These are phyloP conservation scores for Podila clonocystis DNA, from an alignment of 192 early-diverging fungal genomes.

Conservation along the genomic window DNA sequence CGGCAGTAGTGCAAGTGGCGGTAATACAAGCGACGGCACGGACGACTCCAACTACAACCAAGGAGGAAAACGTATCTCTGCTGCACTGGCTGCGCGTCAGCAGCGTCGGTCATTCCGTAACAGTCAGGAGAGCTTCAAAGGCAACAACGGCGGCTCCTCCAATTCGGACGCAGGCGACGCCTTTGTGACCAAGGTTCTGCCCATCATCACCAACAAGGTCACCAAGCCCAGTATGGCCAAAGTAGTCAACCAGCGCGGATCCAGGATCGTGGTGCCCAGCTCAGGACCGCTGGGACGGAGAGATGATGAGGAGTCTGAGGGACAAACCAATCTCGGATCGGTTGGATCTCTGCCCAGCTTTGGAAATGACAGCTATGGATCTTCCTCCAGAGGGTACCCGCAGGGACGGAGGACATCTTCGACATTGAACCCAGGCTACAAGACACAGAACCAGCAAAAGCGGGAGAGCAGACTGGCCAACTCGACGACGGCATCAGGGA, in stretches of 20 bases:
- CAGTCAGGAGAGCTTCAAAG: slow-evolving; percentile 28
- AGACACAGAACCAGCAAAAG: background rate
- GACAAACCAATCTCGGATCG: slow-evolving; percentile 19
- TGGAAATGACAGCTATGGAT: background rate
- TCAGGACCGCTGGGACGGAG: background rate
- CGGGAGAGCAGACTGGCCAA: background rate
- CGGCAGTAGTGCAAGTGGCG: slow-evolving; percentile 21
- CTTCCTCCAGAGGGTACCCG: background rate
- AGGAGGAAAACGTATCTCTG: slow-evolving; percentile 18
- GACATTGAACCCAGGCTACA: slow-evolving; percentile 29
- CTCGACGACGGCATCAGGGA: background rate
- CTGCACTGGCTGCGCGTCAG: slow-evolving; percentile 30
- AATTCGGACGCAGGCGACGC: slow-evolving; percentile 1
- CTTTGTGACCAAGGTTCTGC: slow-evolving; percentile 33
- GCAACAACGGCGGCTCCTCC: background rate
- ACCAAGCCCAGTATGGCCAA: slow-evolving; percentile 38
- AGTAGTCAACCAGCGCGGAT: slow-evolving; percentile 27
- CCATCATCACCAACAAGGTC: slow-evolving; percentile 34
- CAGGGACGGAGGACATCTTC: slow-evolving; percentile 21
- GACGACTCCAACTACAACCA: slow-evolving; percentile 12
- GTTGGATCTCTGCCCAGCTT: slow-evolving; percentile 8
- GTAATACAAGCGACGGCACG: slow-evolving; percentile 35
- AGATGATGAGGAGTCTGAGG: background rate
- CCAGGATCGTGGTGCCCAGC: slow-evolving; percentile 11
- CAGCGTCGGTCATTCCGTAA: slow-evolving; percentile 36